A percentile compares a stretch with the other conserved stretches of the same genome.
Evolutionary conservation across 106 monocot species (phyloP).

Genomic region (Allium sativum): DNA sequence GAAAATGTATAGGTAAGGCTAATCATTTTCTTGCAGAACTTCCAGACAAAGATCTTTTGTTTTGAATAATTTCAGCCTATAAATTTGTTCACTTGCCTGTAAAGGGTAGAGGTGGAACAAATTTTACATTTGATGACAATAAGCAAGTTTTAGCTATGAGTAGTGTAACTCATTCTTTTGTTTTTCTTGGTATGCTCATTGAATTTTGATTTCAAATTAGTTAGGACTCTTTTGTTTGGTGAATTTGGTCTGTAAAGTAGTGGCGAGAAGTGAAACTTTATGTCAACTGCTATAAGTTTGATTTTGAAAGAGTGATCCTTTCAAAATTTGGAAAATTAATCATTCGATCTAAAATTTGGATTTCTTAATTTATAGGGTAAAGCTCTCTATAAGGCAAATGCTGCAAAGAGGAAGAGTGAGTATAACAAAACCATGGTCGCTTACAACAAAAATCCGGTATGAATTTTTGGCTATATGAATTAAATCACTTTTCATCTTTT

Average conservation of each 20-base stretch:
- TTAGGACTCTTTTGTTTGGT: neutral
- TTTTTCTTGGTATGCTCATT: no score
- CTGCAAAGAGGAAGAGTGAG: constrained; percentile 48
- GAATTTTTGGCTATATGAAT: neutral
- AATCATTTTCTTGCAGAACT: constrained; percentile 80
- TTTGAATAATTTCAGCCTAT: no score
- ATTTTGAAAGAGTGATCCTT: neutral
- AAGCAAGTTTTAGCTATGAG: constrained; percentile 39
- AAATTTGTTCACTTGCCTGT: no score
- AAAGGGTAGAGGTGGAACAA: no score
- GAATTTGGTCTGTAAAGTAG: constrained; percentile 55
- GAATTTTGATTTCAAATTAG: no score
- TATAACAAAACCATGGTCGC: constrained; percentile 49
- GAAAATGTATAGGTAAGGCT: constrained; percentile 51
- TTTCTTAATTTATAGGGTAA: constrained; percentile 35
- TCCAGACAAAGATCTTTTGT: constrained; percentile 69
- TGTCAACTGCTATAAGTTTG: constrained; percentile 26
- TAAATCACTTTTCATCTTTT: neutral
- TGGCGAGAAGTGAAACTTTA: constrained; percentile 29
- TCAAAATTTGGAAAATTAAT: neutral
- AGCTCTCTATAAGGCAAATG: constrained; percentile 52
- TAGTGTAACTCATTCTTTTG: constrained; percentile 1
- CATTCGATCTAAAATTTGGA: neutral
- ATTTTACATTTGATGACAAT: no score
- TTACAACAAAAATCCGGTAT: constrained; percentile 25